Conservation (phyloP, 441 rosid species). For the Pelargonium citronellum region DNA sequence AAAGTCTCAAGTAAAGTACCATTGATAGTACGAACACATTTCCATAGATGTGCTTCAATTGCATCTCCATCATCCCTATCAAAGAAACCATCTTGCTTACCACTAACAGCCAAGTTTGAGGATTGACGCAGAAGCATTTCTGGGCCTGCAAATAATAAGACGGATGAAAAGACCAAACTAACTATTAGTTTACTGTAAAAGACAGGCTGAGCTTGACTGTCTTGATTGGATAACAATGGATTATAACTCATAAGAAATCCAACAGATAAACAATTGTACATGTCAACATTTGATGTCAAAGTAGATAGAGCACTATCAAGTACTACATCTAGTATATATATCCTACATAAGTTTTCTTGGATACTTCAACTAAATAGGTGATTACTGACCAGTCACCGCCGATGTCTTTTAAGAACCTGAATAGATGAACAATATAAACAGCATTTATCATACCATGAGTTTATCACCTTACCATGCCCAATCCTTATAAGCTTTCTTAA, state of each 20-base stretch:
- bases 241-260: no score
- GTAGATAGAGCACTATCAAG: no score
- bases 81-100: slow-evolving; percentile 39
- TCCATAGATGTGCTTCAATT: slow-evolving; percentile 86
- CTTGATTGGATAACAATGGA: no score
- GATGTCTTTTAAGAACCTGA: not conserved
- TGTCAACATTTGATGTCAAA: no score
- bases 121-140: slow-evolving; percentile 76
- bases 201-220: no score
- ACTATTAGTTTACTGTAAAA: not conserved
- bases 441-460: slow-evolving; percentile 12
- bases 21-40: slow-evolving; percentile 82
- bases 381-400: no score
- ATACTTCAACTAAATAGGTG: no score
- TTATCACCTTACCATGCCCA: slow-evolving; percentile 70
- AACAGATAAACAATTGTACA: no score
- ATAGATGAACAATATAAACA: slow-evolving; percentile 1
- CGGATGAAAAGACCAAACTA: slow-evolving; percentile 2
- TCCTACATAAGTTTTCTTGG: no score
- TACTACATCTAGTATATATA: no score
- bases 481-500: slow-evolving; percentile 72
- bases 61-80: slow-evolving; percentile 85
- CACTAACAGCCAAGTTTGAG: slow-evolving; percentile 42
- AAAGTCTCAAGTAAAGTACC: slow-evolving; percentile 36
- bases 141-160: slow-evolving; percentile 47